A percentile compares a stretch with the other conserved stretches of the same genome.
Evolutionary conservation across 169 alveolate species (phyloP).

Genomic region (Plasmodium vinckei): DNA sequence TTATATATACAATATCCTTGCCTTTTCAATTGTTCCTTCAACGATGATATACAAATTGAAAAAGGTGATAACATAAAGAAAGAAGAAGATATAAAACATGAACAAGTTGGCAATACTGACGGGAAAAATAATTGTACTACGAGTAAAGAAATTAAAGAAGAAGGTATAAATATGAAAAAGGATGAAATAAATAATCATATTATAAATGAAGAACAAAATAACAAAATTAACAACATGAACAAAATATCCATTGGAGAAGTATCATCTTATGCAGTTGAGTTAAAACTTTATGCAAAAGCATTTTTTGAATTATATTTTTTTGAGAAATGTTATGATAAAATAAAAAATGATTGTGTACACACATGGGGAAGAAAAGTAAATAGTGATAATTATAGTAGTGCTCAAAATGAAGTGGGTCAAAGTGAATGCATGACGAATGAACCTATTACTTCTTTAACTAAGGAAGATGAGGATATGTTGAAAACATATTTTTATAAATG

Average conservation of each 20-base stretch:
- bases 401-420: not conserved
- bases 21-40: conserved; percentile 52
- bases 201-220: not conserved
- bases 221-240: not conserved
- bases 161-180: not conserved
- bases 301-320: conserved; percentile 52
- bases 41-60: not conserved
- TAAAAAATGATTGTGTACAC: not conserved
- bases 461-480: conserved; percentile 13
- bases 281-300: conserved; percentile 72
- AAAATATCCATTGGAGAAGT: conserved; percentile 13
- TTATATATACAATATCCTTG: conserved; percentile 52
- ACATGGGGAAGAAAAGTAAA: not conserved
- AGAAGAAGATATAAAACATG: not conserved
- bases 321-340: not conserved
- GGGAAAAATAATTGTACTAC: not conserved
- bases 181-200: not conserved
- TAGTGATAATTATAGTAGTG: too few species aligned
- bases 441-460: too few species aligned
- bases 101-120: not conserved
- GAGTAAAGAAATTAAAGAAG: not conserved
- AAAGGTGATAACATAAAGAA: not conserved
- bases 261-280: conserved; percentile 67
- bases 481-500: conserved; percentile 52
- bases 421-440: too few species aligned